Evolutionary conservation across 2,329 filamentous ascomycete genomes (phyloP).

Genomic region (Diaporthe sp.): DNA sequence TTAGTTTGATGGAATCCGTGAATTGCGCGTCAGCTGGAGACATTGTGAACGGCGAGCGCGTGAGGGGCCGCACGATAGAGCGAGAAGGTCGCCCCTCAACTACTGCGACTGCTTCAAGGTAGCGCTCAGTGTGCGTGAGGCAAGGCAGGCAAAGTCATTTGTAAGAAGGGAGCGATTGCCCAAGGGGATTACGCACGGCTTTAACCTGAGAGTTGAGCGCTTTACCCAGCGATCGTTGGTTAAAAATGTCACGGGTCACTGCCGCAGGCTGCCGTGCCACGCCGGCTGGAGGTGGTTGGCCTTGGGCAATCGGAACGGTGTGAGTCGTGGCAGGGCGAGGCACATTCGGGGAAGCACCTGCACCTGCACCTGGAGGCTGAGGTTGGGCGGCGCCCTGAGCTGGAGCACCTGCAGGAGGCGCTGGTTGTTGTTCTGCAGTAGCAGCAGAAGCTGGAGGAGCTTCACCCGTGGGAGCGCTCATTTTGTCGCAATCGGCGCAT

Average conservation of each 20-base stretch:
- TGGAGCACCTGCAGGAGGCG: constrained; percentile 34
- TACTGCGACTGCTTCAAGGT: constrained; percentile 7
- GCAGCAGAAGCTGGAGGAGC: constrained; percentile 36
- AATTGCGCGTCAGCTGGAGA: constrained; percentile 2
- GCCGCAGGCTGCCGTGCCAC: constrained; percentile 40
- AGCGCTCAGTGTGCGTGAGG: background rate
- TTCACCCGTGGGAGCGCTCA: constrained; percentile 39
- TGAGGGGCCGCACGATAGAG: background rate
- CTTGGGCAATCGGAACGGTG: constrained; percentile 35
- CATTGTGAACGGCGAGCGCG: constrained; percentile 4
- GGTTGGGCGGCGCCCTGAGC: constrained; percentile 5
- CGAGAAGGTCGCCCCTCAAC: constrained; percentile 23
- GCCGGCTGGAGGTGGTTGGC: constrained; percentile 32
- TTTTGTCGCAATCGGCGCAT: constrained; percentile 38
- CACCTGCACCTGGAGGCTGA: constrained; percentile 17
- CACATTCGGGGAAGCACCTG: constrained; percentile 15
- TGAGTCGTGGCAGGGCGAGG: constrained; percentile 33
- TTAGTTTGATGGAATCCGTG: constrained; percentile 27
- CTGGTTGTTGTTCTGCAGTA: constrained; percentile 23
- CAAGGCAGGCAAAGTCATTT: background rate
- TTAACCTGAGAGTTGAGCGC: constrained; percentile 75
- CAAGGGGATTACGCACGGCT: constrained; percentile 65
- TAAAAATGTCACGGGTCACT: constrained; percentile 64
- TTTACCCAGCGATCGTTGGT: constrained; percentile 75
- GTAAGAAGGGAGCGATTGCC: constrained; percentile 12